phyloP scores from a whole-genome alignment of 768 basidiomycete species.

The Trametes villosa region DNA sequence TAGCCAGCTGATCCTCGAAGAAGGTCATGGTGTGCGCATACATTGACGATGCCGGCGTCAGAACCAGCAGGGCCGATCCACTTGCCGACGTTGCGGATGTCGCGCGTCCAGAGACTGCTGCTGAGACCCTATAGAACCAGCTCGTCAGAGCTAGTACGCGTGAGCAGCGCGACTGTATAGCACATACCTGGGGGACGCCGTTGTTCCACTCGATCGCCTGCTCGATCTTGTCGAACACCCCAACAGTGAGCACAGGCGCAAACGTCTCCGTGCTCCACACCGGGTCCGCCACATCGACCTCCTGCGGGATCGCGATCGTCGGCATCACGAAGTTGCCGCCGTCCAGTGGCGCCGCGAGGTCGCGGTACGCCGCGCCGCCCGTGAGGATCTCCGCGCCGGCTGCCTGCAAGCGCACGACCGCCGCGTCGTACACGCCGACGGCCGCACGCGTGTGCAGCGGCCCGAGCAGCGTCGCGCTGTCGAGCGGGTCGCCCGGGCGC shows the following conservation, averaged over 20 bases:
- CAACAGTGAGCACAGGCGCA: conserved; percentile 87
- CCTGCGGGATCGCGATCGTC: conserved; percentile 74
- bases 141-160: background rate
- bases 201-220: conserved; percentile 92
- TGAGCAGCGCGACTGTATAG: background rate
- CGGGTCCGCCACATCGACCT: conserved; percentile 51
- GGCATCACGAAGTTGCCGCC: conserved; percentile 91
- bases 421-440: conserved; percentile 63
- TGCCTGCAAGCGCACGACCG: conserved; percentile 62
- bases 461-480: conserved; percentile 73
- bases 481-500: conserved; percentile 85
- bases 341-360: conserved; percentile 45
- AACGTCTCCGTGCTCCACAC: conserved; percentile 86
- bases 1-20: background rate
- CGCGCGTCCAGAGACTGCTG: conserved; percentile 89
- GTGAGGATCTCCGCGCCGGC: conserved; percentile 77
- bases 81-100: conserved; percentile 81
- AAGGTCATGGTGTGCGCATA: conserved; percentile 41
- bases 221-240: conserved; percentile 84
- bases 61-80: conserved; percentile 92
- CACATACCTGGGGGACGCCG: conserved; percentile 71
- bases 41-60: conserved; percentile 93
- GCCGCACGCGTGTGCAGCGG: conserved; percentile 80
- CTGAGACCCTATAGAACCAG: conserved; percentile 76
- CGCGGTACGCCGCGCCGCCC: conserved; percentile 64